These are phyloP conservation scores for Lasiodiplodia hormozganensis DNA, from an alignment of 2,329 filamentous ascomycete species.

Conservation along the genomic window DNA sequence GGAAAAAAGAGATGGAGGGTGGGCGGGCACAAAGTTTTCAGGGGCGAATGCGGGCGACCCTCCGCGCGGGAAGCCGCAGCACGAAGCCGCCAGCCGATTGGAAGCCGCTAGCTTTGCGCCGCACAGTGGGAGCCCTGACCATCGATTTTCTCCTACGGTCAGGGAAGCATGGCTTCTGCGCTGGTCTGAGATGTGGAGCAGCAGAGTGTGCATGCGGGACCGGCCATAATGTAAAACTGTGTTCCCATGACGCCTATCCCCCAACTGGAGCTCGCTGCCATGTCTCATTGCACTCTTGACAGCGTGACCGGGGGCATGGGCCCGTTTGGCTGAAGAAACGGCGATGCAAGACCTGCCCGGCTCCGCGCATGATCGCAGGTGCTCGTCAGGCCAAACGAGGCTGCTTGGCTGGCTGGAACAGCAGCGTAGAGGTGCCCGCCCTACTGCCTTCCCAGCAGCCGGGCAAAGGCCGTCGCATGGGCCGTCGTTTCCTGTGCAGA, in stretches of 20 bases:
- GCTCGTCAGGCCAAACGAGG: slow-evolving; percentile 13
- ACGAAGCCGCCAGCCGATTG: slow-evolving; percentile 21
- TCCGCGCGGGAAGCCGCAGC: slow-evolving; percentile 16
- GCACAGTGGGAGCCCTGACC: slow-evolving; percentile 17
- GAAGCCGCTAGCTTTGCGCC: slow-evolving; percentile 8
- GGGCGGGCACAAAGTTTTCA: slow-evolving; percentile 6
- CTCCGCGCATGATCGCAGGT: slow-evolving; percentile 1
- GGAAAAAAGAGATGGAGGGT: background rate
- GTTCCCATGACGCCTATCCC: slow-evolving; percentile 16
- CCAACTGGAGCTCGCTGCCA: background rate
- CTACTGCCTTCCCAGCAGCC: slow-evolving; percentile 1
- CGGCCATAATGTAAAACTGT: background rate
- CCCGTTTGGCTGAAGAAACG: slow-evolving; percentile 3
- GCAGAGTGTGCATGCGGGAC: slow-evolving; percentile 12
- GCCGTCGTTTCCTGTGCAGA: background rate
- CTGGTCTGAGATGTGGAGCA: background rate
- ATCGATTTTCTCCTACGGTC: background rate
- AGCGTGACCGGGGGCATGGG: slow-evolving; percentile 9
- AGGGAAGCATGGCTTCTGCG: background rate
- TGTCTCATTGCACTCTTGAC: background rate
- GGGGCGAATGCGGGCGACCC: slow-evolving; percentile 20
- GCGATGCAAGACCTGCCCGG: background rate
- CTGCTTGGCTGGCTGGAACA: background rate
- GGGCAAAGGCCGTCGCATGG: slow-evolving; percentile 9
- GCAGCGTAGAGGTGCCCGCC: slow-evolving; percentile 13